Conservation (phyloP, 192 early-diverging fungal genomes). For the Allomyces javanicus region DNA sequence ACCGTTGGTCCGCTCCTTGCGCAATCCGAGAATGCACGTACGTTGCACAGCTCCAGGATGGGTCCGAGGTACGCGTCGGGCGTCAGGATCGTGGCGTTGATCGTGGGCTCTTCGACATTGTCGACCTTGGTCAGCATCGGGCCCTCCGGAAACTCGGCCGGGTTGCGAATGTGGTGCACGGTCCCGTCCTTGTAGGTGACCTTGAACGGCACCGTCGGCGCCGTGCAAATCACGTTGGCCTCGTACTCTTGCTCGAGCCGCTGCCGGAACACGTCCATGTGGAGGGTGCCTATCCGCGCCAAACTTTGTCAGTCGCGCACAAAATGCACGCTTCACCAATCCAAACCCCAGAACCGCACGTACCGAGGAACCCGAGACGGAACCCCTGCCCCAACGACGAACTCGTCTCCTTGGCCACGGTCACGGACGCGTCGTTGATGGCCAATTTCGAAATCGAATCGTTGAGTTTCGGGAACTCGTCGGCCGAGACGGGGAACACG, state of each 20-base stretch:
- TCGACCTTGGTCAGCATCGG: slow-evolving; percentile 37
- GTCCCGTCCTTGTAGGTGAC: slow-evolving; percentile 28
- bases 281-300: slow-evolving; percentile 32
- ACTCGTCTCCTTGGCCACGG: slow-evolving; percentile 57
- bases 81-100: slow-evolving; percentile 75
- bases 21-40: slow-evolving; percentile 7
- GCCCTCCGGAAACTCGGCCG: slow-evolving; percentile 74
- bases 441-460: slow-evolving; percentile 85
- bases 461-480: slow-evolving; percentile 67
- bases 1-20: background rate
- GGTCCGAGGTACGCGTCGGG: slow-evolving; percentile 57
- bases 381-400: slow-evolving; percentile 79
- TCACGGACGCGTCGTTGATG: slow-evolving; percentile 85
- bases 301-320: too few species aligned
- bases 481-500: slow-evolving; percentile 75
- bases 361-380: slow-evolving; percentile 80
- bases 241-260: slow-evolving; percentile 85
- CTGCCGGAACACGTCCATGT: slow-evolving; percentile 97
- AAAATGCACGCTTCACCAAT: too few species aligned
- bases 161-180: slow-evolving; percentile 46
- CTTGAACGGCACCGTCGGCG: slow-evolving; percentile 80
- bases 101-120: slow-evolving; percentile 74
- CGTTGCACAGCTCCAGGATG: slow-evolving; percentile 57
- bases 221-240: slow-evolving; percentile 72
- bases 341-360: background rate